A percentile compares a stretch with the other conserved stretches of the same genome.
phyloP scores from a whole-genome alignment of 306 rosid species.

The Bauhinia variegata region DNA sequence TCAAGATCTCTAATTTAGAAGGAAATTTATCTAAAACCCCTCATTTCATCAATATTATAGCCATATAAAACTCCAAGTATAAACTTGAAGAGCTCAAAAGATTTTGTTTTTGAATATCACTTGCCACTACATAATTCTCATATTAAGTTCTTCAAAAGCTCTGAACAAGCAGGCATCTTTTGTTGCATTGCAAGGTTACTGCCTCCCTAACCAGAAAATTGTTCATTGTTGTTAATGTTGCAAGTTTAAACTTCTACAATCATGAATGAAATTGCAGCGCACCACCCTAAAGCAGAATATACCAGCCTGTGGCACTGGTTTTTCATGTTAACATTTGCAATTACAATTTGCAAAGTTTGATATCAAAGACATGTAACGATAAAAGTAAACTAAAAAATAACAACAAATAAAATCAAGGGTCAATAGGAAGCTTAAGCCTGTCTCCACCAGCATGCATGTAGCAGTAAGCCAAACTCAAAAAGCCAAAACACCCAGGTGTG shows the following conservation, averaged over 20 bases:
- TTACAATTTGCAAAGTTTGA: slow-evolving; percentile 15
- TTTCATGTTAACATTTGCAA: neutral
- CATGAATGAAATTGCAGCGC: neutral
- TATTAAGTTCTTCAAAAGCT: neutral
- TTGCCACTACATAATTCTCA: slow-evolving; percentile 1
- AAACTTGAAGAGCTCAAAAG: neutral
- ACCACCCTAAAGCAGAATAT: neutral
- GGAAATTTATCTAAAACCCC: neutral
- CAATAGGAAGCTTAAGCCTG: slow-evolving; percentile 10
- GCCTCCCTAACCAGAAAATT: no score
- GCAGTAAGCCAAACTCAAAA: slow-evolving; percentile 2
- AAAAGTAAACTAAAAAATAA: neutral
- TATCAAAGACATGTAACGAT: neutral
- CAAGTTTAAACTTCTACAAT: neutral
- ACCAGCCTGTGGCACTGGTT: neutral
- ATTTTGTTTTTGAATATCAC: neutral
- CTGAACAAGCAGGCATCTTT: no score
- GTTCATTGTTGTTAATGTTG: neutral
- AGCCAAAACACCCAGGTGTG: slow-evolving; percentile 17
- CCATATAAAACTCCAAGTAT: neutral
- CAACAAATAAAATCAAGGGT: slow-evolving; percentile 18
- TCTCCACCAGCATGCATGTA: slow-evolving; percentile 5
- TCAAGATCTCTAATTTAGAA: slow-evolving; percentile 8
- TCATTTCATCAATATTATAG: neutral
- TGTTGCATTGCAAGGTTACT: no score